Evolutionary conservation across 2,329 filamentous ascomycete genomes (phyloP), one percentile per base, ranked within the genome.

Genomic region (Zasmidium cellare): DNA sequence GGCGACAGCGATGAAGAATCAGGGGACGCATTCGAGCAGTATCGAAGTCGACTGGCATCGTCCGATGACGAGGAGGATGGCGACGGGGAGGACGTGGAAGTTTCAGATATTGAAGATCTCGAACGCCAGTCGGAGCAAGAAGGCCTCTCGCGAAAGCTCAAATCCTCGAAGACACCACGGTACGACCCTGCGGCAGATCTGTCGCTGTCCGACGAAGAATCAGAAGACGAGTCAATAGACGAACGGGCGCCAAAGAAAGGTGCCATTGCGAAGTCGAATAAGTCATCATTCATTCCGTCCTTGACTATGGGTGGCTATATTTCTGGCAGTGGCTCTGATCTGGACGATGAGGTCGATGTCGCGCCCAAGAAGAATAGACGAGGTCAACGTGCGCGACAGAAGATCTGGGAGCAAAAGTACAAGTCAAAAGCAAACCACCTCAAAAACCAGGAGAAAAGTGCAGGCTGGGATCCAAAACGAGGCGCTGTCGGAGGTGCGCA

Each of bases 361-460:
- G 65, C 79, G 1, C 75, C 80, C 0, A 84, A 85, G 66, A 92
- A 92, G 75, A 92, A 93, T 67, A 82, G 89, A 20, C 81, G 85
- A 48, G 90, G 90, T 2, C 90, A 96, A 75, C 83, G 86, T 46
- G 89, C 88, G n/a, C 84, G 90, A 9, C 88, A 90, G 70, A 84
- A 86, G 22, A 88, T 94, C 58, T 89, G 86, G 79, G 90, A 93
- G 77, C 87, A 90, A 76, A 93, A 92, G 70, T 93, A 82, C 71
- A 89, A 89, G 51, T 79, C 81, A 14, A 81, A 83, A 61, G 91
- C 90, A 1, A 89, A 87, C 65, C 89, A 92, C 68, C 50, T 87
- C 2, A 72, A 86, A 46, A 78, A 80, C 11, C 68, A 76, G 58
- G 64, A 70, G 51, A 68, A 63, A n/a, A 64, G 61, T 25, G 66